Conservation (phyloP, 2,329 filamentous ascomycete genomes). For the Fusarium tjaetaba region DNA sequence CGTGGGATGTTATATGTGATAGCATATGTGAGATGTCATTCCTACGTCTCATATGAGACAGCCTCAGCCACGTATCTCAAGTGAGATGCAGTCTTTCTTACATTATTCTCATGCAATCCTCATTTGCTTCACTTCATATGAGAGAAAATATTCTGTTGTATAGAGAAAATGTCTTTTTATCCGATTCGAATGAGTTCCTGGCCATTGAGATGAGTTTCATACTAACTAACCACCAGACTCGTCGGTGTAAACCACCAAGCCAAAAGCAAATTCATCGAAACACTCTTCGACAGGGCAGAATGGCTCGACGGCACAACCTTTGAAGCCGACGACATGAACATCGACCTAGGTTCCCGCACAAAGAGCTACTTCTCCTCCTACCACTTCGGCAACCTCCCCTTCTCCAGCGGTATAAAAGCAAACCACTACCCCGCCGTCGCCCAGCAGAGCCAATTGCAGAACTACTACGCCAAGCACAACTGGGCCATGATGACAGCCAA, state of each 20-base stretch:
- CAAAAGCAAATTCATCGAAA: constrained; percentile 18
- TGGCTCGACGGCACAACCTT: constrained; percentile 6
- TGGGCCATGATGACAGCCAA: constrained; percentile 29
- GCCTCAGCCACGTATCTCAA: neutral
- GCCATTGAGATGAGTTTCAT: neutral
- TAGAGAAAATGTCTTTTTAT: too few relatives aligned
- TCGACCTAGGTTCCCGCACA: neutral
- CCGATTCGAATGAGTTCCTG: too few relatives aligned
- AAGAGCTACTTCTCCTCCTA: constrained; percentile 9
- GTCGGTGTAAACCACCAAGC: neutral
- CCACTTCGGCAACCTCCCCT: constrained; percentile 25
- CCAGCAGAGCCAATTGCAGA: constrained; percentile 5
- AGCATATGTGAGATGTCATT: neutral
- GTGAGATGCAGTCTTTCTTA: neutral
- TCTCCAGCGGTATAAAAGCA: constrained; percentile 26
- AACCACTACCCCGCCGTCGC: constrained; percentile 23
- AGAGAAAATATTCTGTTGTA: too few relatives aligned
- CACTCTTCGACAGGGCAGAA: constrained; percentile 4
- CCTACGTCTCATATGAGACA: neutral
- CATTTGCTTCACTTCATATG: neutral
- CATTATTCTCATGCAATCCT: neutral
- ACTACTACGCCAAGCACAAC: constrained; percentile 21
- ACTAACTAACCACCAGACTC: neutral
- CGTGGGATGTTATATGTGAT: neutral
- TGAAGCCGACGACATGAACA: neutral